Conservation (phyloP, 2,329 filamentous ascomycete genomes). For the Fusarium sarcochroum region DNA sequence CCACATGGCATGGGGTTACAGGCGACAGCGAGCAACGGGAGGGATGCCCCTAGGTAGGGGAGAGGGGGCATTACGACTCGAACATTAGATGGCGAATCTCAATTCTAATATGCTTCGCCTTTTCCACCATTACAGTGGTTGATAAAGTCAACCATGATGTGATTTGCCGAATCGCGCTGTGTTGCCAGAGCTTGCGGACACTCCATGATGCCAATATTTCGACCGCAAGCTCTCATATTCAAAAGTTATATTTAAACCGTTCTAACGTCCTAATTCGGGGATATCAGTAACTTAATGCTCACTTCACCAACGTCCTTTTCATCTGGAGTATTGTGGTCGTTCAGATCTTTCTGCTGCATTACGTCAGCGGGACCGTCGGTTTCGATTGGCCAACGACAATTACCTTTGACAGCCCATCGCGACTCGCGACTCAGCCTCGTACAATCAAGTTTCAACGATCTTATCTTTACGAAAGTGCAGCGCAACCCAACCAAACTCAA, state of each 20-base stretch:
- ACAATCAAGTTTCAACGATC: constrained; percentile 24
- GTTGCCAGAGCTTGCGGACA: not conserved
- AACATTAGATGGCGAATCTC: constrained; percentile 45
- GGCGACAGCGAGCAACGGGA: constrained; percentile 25
- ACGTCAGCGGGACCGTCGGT: constrained; percentile 42
- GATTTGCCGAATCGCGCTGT: not conserved
- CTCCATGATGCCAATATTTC: too few species aligned
- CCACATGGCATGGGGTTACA: constrained; percentile 30
- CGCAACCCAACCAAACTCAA: constrained; percentile 19
- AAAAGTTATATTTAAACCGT: not conserved
- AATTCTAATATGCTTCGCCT: constrained; percentile 34
- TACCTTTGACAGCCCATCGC: constrained; percentile 27
- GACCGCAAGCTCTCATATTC: not conserved
- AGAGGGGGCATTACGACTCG: constrained; percentile 18
- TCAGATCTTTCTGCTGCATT: constrained; percentile 22
- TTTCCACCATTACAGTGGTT: not conserved
- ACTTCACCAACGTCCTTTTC: not conserved
- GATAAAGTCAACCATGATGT: not conserved
- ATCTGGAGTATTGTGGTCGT: not conserved
- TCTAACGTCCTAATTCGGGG: too few species aligned
- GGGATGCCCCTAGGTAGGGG: constrained; percentile 16
- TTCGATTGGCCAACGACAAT: constrained; percentile 43
- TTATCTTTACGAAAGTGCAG: constrained; percentile 15
- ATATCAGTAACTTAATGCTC: not conserved
- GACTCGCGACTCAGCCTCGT: constrained; percentile 47